A percentile compares a stretch with the other conserved stretches of the same genome.
Evolutionary conservation across 257 asterid species (phyloP).

Genomic region (Nicotiana tabacum): DNA sequence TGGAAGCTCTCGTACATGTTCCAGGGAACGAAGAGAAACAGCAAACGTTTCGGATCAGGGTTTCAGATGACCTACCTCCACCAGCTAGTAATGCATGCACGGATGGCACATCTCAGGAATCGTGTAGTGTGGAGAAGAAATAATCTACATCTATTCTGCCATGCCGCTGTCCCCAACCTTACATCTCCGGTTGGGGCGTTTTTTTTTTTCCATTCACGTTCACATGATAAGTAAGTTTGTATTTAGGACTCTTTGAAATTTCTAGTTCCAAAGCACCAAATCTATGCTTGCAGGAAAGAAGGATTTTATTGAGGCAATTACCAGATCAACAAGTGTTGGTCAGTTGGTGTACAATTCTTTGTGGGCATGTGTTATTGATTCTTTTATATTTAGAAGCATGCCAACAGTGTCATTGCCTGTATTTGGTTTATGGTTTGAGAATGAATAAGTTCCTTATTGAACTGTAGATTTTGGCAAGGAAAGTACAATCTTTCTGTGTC

Average conservation of each 20-base stretch:
- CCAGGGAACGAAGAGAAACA: slow-evolving; percentile 68
- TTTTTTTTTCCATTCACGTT: neutral
- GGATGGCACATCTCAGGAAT: slow-evolving; percentile 32
- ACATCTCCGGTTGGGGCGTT: neutral
- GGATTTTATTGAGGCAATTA: neutral
- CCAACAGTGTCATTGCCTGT: neutral
- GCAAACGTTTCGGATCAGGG: slow-evolving; percentile 65
- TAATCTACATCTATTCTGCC: slow-evolving; percentile 28
- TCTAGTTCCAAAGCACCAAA: neutral
- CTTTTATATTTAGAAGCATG: neutral
- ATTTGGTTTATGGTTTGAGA: neutral
- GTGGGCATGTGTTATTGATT: neutral
- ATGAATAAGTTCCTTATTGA: neutral
- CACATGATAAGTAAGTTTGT: neutral
- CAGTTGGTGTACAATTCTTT: neutral
- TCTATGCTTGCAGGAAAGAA: neutral
- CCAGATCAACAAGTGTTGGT: neutral
- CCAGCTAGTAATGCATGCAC: slow-evolving; percentile 45
- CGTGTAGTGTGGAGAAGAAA: slow-evolving; percentile 29
- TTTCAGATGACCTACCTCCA: slow-evolving; percentile 38
- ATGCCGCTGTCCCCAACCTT: neutral
- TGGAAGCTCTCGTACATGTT: slow-evolving; percentile 85
- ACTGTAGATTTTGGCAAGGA: neutral
- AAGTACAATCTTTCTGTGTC: neutral
- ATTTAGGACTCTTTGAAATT: neutral